Evolutionary conservation across 805 yeast species (phyloP), one percentile per base, ranked within the genome.

Genomic region (Ogataea allantospora): DNA sequence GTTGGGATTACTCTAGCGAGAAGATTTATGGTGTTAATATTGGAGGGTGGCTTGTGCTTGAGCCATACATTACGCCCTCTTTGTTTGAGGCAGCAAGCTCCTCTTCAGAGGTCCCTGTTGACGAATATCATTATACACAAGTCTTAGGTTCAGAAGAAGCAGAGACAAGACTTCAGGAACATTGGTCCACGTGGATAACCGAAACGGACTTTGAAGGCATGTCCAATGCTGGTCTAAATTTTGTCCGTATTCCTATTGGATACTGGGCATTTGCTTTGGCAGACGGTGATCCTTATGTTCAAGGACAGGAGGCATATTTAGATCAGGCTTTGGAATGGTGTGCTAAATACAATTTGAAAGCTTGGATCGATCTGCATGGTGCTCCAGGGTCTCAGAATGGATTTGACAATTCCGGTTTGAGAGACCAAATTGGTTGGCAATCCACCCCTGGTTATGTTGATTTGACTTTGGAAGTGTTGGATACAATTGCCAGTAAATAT

Each of bases 371-470:
- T 61, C 64, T 89, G 54, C 98, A 89, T 59, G 97, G 97, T 46
- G 95, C 84, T n/a, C 95, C 96, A 22, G 97, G 96, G 15, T 84
- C 95, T 15, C 98, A 89, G 62, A 89, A 89, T 59, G 97, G 97
- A 10, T 91, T 88, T 55, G 98, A 89, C 63, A 89, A 89, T 68
- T 86, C 95, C 7, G 98, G 98, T 18, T 66, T 76, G 46, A 75
- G 95, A 53, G 96, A 83, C 56, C 26, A 52, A 2, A 14, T 69
- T 32, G 61, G 60, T 3, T 88, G 84, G 77, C 83, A 73, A 53
- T 56, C 70, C 30, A 71, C 67, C 22, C 68, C 71, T 40, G 57
- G 51, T 13, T 47, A 57, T 34, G 64, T 73, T 30, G 61, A 69
- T 21, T 50, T 75, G 12, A 81, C 95, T 1, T 53, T 75, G 33